These are phyloP conservation scores for Blastobotrys serpentis DNA, from an alignment of 1,139 yeast species.

Conservation along the genomic window DNA sequence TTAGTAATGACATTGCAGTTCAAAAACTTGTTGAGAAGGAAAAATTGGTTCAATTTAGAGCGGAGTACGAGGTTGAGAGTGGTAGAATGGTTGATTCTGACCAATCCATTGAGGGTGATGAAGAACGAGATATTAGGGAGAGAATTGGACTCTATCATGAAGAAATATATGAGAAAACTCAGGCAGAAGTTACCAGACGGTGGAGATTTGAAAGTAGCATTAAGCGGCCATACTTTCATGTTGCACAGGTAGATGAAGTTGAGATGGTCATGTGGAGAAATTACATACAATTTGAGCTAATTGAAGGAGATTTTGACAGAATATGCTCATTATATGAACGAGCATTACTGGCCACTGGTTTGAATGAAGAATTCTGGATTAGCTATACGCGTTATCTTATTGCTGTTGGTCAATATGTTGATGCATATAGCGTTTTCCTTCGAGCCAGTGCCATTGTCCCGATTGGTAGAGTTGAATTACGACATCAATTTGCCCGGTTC, in stretches of 20 bases:
- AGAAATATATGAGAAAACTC: constrained; percentile 61
- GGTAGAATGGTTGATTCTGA: not conserved
- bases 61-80: constrained; percentile 28
- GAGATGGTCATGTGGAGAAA: constrained; percentile 59
- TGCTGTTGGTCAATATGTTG: constrained; percentile 23
- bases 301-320: constrained; percentile 30
- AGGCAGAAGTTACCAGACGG: constrained; percentile 54
- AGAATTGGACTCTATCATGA: constrained; percentile 33
- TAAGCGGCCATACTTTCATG: constrained; percentile 52
- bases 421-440: constrained; percentile 30
- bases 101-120: not conserved
- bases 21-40: constrained; percentile 30
- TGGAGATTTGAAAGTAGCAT: constrained; percentile 60
- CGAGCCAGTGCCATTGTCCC: constrained; percentile 38
- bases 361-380: constrained; percentile 60
- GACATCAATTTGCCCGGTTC: constrained; percentile 36
- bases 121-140: constrained; percentile 34
- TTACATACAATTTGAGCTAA: constrained; percentile 53
- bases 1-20: constrained; percentile 30
- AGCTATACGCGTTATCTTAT: constrained; percentile 52
- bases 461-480: constrained; percentile 35
- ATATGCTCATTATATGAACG: constrained; percentile 51
- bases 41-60: constrained; percentile 30
- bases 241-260: constrained; percentile 44
- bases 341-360: constrained; percentile 49